Evolutionary conservation across 2,329 filamentous ascomycete genomes (phyloP), one percentile per base, ranked within the genome.

Genomic region (Colletotrichum neosansevieriae): DNA sequence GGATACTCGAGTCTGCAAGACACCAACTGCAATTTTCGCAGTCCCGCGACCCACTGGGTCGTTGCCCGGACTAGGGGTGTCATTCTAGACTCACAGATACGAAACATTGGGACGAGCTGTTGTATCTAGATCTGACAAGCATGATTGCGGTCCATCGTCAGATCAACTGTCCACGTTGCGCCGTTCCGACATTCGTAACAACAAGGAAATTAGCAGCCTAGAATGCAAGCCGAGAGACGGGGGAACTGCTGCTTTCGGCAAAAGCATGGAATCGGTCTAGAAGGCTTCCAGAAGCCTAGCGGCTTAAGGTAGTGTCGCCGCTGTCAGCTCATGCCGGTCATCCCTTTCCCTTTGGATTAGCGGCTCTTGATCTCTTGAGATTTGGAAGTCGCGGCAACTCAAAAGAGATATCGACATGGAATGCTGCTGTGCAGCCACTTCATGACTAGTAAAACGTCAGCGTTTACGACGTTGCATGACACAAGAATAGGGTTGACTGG

Each of bases 291-390:
- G 65, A 65, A 68, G 49, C 47, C n/a, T 12, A 29, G 29, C 29
- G 17, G 24, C 21, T 34, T 29, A 17, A n/a, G n/a, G n/a, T 51
- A 21, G 32, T 11, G n/a, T 36, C 17, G 21, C 17, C 17, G 50
- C 32, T 42, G 32, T 67, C 65, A 58, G 65, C 65, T 64, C 21
- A 47, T 40, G 65, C 60, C 53, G 65, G 65, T 32, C 21, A 49
- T 44, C 49, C 49, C 13, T 19, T 32, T 44, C 49, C 49, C 13
- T 19, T 32, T 51, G 29, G 24, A 32, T 2, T 17, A 12, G 21
- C 10, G 24, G 49, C 29, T 10, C n/a, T 51, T 11, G n/a, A 51
- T 36, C 11, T 36, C 11, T 36, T n/a, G 15, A 51, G 17, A 34
- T 51, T 34, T 51, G 24, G 32, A 51, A 36, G 13, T 36, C 29